Percentiles rank a stretch among this genome's conserved stretches.
phyloP scores from a whole-genome alignment of 2,329 filamentous ascomycete genomes.

The Magnaporthales sp. region DNA sequence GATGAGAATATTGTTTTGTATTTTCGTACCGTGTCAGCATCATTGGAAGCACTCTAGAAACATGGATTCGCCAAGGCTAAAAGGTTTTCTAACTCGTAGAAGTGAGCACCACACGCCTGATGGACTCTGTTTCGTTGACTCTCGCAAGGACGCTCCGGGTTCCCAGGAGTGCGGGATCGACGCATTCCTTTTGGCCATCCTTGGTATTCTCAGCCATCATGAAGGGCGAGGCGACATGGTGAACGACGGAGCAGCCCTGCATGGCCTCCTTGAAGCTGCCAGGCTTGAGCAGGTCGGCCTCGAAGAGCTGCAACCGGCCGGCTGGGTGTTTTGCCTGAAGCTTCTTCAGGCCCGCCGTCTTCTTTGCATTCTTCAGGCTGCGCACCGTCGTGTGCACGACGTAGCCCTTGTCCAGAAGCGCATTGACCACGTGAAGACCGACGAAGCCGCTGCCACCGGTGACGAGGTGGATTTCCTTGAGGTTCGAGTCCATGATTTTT shows the following conservation, averaged over 20 bases:
- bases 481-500: background rate
- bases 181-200: slow-evolving; percentile 16
- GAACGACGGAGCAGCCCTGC: slow-evolving; percentile 19
- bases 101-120: slow-evolving; percentile 18
- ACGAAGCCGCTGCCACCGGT: slow-evolving; percentile 57
- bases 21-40: background rate
- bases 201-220: slow-evolving; percentile 16
- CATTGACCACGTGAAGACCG: slow-evolving; percentile 35
- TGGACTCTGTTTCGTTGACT: slow-evolving; percentile 11
- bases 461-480: slow-evolving; percentile 30
- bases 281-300: slow-evolving; percentile 19
- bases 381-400: slow-evolving; percentile 11
- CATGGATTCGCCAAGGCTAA: background rate
- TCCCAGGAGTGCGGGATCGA: slow-evolving; percentile 18
- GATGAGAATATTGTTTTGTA: too few species aligned
- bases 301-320: slow-evolving; percentile 15
- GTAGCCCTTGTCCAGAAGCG: slow-evolving; percentile 9
- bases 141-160: slow-evolving; percentile 17
- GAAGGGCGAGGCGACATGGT: slow-evolving; percentile 26
- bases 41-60: background rate
- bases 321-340: slow-evolving; percentile 8
- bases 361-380: slow-evolving; percentile 8
- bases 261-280: slow-evolving; percentile 20
- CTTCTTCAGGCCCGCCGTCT: slow-evolving; percentile 8
- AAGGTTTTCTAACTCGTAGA: slow-evolving; percentile 5